phyloP scores from a whole-genome alignment of 352 stramenopile genomes.

The Albugo candida region DNA sequence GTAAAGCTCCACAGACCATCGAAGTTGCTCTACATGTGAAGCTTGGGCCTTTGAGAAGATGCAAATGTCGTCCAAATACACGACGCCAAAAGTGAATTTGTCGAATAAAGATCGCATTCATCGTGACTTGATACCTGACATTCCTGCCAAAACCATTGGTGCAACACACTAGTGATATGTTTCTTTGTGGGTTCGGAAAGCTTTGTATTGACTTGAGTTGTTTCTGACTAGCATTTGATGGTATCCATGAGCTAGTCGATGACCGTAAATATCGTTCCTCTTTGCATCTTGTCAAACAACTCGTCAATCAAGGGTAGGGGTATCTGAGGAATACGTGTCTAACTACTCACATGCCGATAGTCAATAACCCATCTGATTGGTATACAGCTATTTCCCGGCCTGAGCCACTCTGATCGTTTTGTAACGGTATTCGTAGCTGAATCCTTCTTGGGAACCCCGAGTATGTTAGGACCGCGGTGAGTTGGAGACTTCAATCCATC shows the following conservation, averaged over 20 bases:
- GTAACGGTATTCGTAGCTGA: conserved; percentile 2
- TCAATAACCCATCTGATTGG: conserved; percentile 7
- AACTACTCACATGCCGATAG: conserved; percentile 7
- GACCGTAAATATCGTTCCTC: conserved; percentile 1
- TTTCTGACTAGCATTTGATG: conserved; percentile 10
- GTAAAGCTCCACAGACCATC: conserved; percentile 9
- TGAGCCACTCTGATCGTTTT: conserved; percentile 5
- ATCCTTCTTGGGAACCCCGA: conserved; percentile 13
- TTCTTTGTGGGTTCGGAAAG: conserved; percentile 14
- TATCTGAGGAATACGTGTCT: conserved; percentile 8
- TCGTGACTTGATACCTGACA: conserved; percentile 17
- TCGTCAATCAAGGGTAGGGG: conserved; percentile 12
- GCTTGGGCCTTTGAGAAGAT: conserved; percentile 9
- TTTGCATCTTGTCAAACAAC: conserved; percentile 8
- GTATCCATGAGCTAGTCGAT: conserved; percentile 10
- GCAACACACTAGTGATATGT: conserved; percentile 25
- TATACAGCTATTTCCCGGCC: background rate
- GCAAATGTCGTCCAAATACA: conserved; percentile 21
- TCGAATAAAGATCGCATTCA: conserved; percentile 16
- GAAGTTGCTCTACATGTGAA: conserved; percentile 9
- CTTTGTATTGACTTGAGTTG: conserved; percentile 10
- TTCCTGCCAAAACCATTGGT: conserved; percentile 18
- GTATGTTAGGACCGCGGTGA: conserved; percentile 10
- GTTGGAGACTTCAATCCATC: conserved; percentile 2
- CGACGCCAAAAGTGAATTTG: conserved; percentile 16